Evolutionary conservation across 768 basidiomycete species (phyloP).

Genomic region (Cubamyces lactineus): DNA sequence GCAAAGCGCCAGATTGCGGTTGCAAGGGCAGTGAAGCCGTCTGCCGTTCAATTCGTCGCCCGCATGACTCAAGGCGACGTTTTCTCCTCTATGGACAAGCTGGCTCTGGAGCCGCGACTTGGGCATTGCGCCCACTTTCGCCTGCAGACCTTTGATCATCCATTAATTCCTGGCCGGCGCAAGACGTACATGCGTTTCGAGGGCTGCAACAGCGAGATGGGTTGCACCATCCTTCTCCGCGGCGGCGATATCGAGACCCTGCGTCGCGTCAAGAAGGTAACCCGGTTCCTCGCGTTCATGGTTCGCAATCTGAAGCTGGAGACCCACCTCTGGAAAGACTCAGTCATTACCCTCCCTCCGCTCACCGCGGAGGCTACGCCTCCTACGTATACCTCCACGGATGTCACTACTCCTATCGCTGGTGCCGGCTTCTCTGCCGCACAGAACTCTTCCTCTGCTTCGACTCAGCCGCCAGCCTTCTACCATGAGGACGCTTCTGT

Average conservation of each 20-base stretch:
- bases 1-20: slow-evolving; percentile 87
- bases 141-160: slow-evolving; percentile 94
- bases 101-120: slow-evolving; percentile 85
- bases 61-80: slow-evolving; percentile 94
- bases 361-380: slow-evolving; percentile 71
- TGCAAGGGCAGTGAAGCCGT: slow-evolving; percentile 85
- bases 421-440: slow-evolving; percentile 12
- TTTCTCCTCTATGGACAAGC: slow-evolving; percentile 93
- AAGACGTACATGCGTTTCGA: slow-evolving; percentile 99
- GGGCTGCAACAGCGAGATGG: slow-evolving; percentile 90
- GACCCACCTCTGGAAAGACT: slow-evolving; percentile 92
- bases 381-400: slow-evolving; percentile 30
- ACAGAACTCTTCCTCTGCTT: neutral
- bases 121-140: slow-evolving; percentile 87
- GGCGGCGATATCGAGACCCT: slow-evolving; percentile 85
- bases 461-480: slow-evolving; percentile 30
- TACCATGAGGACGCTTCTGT: slow-evolving; percentile 37
- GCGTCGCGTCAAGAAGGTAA: slow-evolving; percentile 87
- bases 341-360: slow-evolving; percentile 72
- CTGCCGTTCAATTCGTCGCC: slow-evolving; percentile 86
- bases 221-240: slow-evolving; percentile 90
- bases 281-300: slow-evolving; percentile 88
- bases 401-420: slow-evolving; percentile 19
- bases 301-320: slow-evolving; percentile 94
- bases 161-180: slow-evolving; percentile 87